phyloP scores from a whole-genome alignment of 192 early-diverging fungal species.

The Coemansia sp. region DNA sequence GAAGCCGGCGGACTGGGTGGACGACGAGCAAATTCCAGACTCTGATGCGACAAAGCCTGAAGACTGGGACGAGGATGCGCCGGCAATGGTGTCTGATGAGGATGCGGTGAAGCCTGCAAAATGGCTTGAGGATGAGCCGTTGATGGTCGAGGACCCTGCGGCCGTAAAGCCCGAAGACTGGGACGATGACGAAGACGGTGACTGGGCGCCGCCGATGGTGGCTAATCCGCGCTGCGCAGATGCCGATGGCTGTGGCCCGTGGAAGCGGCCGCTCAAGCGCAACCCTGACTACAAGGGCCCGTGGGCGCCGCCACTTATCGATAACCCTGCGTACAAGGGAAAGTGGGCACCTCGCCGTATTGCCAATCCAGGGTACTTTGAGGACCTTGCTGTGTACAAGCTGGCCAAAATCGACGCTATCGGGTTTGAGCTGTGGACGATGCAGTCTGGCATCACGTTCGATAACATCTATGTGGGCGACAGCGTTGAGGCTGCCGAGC shows the following conservation, averaged over 20 bases:
- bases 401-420: constrained; percentile 77
- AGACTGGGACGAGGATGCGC: constrained; percentile 90
- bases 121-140: constrained; percentile 82
- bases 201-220: constrained; percentile 77
- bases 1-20: constrained; percentile 90
- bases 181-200: constrained; percentile 92
- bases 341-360: constrained; percentile 84
- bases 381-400: constrained; percentile 75
- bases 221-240: constrained; percentile 80
- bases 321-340: constrained; percentile 93
- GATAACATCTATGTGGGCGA: constrained; percentile 91
- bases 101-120: constrained; percentile 79
- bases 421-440: constrained; percentile 94
- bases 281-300: constrained; percentile 91
- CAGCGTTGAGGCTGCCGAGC: constrained; percentile 65
- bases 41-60: constrained; percentile 72
- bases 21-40: constrained; percentile 79
- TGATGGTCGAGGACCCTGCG: constrained; percentile 73
- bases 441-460: constrained; percentile 84
- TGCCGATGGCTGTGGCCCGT: constrained; percentile 73
- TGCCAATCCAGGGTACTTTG: constrained; percentile 80
- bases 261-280: constrained; percentile 74
- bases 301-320: constrained; percentile 81
- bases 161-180: constrained; percentile 85
- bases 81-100: constrained; percentile 70